Conservation (phyloP, 208 protist species). For the Crithidia expoeki region DNA sequence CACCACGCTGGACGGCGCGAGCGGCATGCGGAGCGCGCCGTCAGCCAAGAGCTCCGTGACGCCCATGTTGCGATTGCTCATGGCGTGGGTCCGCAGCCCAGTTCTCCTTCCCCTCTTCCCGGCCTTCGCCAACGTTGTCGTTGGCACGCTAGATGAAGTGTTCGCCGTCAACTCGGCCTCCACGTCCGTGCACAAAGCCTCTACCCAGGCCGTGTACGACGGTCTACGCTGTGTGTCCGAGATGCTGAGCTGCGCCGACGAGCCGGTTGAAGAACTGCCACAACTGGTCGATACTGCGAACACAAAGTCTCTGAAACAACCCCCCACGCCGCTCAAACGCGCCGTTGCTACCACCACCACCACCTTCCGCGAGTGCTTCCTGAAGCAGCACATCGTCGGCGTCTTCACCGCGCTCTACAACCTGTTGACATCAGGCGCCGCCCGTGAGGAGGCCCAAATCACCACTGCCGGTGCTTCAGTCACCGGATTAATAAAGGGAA, state of each 20-base stretch:
- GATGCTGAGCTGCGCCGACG: constrained; percentile 59
- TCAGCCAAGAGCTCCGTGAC: constrained; percentile 42
- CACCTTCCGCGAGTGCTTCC: constrained; percentile 60
- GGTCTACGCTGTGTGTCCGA: constrained; percentile 78
- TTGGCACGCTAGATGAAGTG: constrained; percentile 67
- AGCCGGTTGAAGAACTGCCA: constrained; percentile 39
- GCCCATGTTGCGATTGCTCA: constrained; percentile 74
- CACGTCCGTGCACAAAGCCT: constrained; percentile 40
- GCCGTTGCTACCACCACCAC: neutral
- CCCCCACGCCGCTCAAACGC: no score
- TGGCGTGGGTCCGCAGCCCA: constrained; percentile 62
- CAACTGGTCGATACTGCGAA: constrained; percentile 8
- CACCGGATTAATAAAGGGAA: neutral
- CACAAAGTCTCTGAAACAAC: neutral
- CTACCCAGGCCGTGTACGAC: constrained; percentile 48
- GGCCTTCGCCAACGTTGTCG: constrained; percentile 55
- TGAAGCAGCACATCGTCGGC: constrained; percentile 58
- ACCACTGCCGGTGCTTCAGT: neutral
- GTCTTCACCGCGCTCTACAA: constrained; percentile 77
- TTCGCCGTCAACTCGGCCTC: constrained; percentile 50
- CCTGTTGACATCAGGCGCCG: constrained; percentile 60
- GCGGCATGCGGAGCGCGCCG: neutral
- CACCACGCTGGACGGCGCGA: constrained; percentile 30
- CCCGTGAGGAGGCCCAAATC: constrained; percentile 18
- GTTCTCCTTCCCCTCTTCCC: constrained; percentile 60